Conservation (phyloP, 1,139 yeast genomes). For the Dujonia santamariae region DNA sequence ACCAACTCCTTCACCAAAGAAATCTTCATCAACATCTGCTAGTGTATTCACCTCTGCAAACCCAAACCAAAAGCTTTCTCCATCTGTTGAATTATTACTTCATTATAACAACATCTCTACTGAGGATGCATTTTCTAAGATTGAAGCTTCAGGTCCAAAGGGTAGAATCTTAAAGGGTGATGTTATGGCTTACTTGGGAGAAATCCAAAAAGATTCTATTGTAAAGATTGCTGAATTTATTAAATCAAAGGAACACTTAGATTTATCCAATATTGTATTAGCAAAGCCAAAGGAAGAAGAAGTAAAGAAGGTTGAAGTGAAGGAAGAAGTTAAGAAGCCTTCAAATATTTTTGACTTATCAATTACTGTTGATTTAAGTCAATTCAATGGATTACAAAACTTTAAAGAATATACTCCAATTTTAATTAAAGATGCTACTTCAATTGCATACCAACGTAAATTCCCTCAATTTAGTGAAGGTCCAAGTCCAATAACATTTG, state of each 20-base stretch:
- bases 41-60: constrained; percentile 45
- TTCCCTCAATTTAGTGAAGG: constrained; percentile 24
- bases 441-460: constrained; percentile 35
- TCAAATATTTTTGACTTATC: constrained; percentile 17
- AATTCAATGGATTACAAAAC: constrained; percentile 2
- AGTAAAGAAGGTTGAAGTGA: constrained; percentile 14
- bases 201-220: constrained; percentile 56
- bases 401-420: constrained; percentile 1
- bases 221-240: constrained; percentile 54
- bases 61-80: constrained; percentile 65
- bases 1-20: constrained; percentile 12
- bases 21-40: constrained; percentile 11
- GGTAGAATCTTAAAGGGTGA: constrained; percentile 91
- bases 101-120: constrained; percentile 58
- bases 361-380: constrained; percentile 1
- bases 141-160: constrained; percentile 83
- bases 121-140: constrained; percentile 67
- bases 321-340: constrained; percentile 19
- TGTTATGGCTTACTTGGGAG: constrained; percentile 78
- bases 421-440: constrained; percentile 12
- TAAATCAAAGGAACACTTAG: constrained; percentile 61
- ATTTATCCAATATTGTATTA: constrained; percentile 66
- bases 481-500: constrained; percentile 28
- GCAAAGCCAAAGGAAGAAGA: constrained; percentile 34
- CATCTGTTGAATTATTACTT: constrained; percentile 74